Base-by-base conservation (phyloP, 1,284 basidiomycete species). In the Rhodofomes roseus region DNA sequence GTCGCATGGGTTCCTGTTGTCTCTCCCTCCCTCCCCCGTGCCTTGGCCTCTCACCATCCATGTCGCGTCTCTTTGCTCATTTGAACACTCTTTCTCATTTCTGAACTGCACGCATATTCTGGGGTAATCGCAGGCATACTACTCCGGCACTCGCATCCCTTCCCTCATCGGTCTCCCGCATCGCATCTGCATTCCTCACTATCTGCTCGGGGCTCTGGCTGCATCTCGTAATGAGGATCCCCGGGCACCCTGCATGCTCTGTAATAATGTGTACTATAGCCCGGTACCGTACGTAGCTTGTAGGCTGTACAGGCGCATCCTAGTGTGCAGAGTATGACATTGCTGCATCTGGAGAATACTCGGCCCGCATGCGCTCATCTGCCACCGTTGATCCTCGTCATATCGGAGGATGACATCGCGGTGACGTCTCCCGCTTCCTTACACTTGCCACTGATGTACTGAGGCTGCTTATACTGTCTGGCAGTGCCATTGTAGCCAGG, bases 221-320 rank as follows among this genome's bases (percentile, higher is more conserved):
- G 51, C 57, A 36, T 34, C 51, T 18, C 40, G 54, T 46, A 57
- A 36, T 57, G 56, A 40, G n/a, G 50, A n/a, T 29, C 50, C 39
- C 41, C 55, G 22, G 41, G 56, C 56, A 51, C 50, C 18, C 50
- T 57, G 44, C 46, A 51, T 57, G 56, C 40, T 44, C 41, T 43
- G 48, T 56, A 60, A 60, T 62, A 62, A 62, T 62, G 59, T 62
- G 61, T 62, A 62, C 34, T 23, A 40, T 34, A 59, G 59, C n/a
- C 43, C 37, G 14, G 16, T 51, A 57, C 29, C 41, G 27, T 57
- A 50, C 58, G 25, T 59, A 57, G 59, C 51, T 54, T 53, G 52
- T 57, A 57, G 46, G 43, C 55, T 48, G 40, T 27, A 27, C 39
- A 56, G 37, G 40, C 25, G 54, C 39, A 34, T 41, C 34, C 50